A percentile compares a stretch with the other conserved stretches of the same genome.
These are phyloP conservation scores for Coemansia nantahalensis DNA, from an alignment of 192 early-diverging fungal genomes.

Conservation along the genomic window DNA sequence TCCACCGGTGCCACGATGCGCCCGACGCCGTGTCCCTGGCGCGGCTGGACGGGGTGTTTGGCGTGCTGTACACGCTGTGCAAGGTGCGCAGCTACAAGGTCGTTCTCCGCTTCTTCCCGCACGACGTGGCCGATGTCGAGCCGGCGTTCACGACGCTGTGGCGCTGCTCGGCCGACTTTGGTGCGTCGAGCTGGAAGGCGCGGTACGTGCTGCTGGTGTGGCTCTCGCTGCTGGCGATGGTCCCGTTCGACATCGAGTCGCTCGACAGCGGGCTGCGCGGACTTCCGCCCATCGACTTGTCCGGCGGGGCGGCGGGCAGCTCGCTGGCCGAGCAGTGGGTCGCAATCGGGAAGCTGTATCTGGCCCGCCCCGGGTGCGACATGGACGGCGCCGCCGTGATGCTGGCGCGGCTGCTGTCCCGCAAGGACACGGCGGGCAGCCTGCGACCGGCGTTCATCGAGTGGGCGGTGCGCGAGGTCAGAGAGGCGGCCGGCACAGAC, in stretches of 20 bases:
- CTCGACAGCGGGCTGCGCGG: constrained; percentile 69
- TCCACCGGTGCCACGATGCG: constrained; percentile 26
- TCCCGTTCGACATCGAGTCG: constrained; percentile 89
- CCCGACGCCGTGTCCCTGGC: background rate
- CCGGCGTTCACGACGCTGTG: constrained; percentile 75
- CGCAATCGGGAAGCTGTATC: constrained; percentile 61
- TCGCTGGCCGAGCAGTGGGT: constrained; percentile 71
- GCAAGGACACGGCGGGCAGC: constrained; percentile 65
- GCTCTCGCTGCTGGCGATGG: constrained; percentile 93
- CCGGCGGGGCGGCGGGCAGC: background rate
- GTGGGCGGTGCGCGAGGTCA: constrained; percentile 60
- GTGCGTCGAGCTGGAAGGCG: constrained; percentile 63
- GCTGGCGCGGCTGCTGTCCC: constrained; percentile 76
- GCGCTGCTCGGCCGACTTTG: constrained; percentile 7
- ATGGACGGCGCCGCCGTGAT: constrained; percentile 82
- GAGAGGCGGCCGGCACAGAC: constrained; percentile 7
- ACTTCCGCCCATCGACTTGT: constrained; percentile 6
- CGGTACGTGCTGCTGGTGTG: constrained; percentile 85
- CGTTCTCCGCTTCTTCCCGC: constrained; percentile 86
- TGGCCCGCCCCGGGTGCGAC: constrained; percentile 79
- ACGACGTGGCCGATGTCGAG: constrained; percentile 86
- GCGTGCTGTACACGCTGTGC: constrained; percentile 67
- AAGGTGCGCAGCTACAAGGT: constrained; percentile 91
- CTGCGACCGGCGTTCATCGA: constrained; percentile 66
- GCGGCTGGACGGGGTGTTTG: constrained; percentile 30